Base-by-base conservation (phyloP, 176 grass and related monocot genomes). In the Puya raimondii region DNA sequence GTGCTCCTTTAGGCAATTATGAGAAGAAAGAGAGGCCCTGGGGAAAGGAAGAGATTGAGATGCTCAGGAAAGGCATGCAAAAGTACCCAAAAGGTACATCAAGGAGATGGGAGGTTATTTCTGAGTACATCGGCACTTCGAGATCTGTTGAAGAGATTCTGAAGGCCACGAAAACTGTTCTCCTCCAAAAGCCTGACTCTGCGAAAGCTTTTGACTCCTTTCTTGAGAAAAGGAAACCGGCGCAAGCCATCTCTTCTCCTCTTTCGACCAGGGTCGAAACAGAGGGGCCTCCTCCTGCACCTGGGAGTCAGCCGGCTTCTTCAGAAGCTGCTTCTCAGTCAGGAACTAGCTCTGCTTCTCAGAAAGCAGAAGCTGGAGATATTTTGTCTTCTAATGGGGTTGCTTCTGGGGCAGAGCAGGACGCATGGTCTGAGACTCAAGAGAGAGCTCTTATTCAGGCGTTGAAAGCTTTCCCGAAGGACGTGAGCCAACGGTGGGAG, bases 181-280 rank as follows among this genome's bases (percentile, higher is more conserved):
- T 99, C 50, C 82, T 99, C 48, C 87, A 90, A 81, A 99, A 99
- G 71, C 94, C 94, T 23, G 94, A 99, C 70, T 99, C 94, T 64
- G 14, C 81, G 14, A 99, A 99, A 84, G 94, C 94, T 75, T 99
- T 99, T 2, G 87, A 99, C 64, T 99, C 89, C 29, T 99, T 99
- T 68, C 89, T 99, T 18, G 94, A 99, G 84, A 99, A 99, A 74
- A 85, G 94, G 57, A 99, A 93, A 77, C 87, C 87, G 10, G 82
- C 87, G 0, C 82, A 51, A 58, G 65, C 80, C 33, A 99, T 99
- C 74, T 81, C 80, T 42, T 93, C 84, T 16, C 87, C 89, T 80
- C 87, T 99, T 16, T 93, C 89, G 1, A 88, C 90, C 53, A 81
- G 89, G 80, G 49, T 72, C 53, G 94, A 91, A 65, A 9, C 76